These are phyloP conservation scores for Leucosporidium yakuticum DNA, from an alignment of 768 basidiomycete species.

Conservation along the genomic window DNA sequence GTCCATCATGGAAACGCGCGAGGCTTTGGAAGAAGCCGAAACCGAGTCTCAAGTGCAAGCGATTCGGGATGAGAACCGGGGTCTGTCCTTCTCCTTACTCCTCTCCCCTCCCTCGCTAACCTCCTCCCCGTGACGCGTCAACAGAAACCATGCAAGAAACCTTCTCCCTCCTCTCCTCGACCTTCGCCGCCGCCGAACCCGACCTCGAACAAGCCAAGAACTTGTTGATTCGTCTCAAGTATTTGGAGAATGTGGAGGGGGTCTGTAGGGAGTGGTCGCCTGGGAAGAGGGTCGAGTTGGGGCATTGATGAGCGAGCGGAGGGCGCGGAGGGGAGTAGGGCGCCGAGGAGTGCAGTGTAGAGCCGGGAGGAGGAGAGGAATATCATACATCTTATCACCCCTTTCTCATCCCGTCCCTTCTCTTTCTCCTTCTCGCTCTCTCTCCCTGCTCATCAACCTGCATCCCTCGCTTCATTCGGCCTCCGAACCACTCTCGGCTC, in stretches of 20 bases:
- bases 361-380: too few relatives aligned
- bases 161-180: slow-evolving; percentile 32
- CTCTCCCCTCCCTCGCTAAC: background rate
- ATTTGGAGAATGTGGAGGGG: slow-evolving; percentile 44
- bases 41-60: slow-evolving; percentile 41
- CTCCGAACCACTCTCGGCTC: too few relatives aligned
- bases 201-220: slow-evolving; percentile 42
- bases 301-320: slow-evolving; percentile 21
- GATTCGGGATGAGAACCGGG: slow-evolving; percentile 40
- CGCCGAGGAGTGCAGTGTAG: too few relatives aligned
- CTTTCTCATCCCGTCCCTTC: too few relatives aligned
- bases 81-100: slow-evolving; percentile 39
- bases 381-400: too few relatives aligned
- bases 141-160: slow-evolving; percentile 40
- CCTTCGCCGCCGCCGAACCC: slow-evolving; percentile 33
- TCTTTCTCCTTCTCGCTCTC: too few relatives aligned
- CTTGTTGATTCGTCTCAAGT: slow-evolving; percentile 43
- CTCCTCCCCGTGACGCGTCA: background rate
- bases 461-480: too few relatives aligned
- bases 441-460: too few relatives aligned
- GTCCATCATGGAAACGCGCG: slow-evolving; percentile 46
- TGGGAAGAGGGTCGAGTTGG: slow-evolving; percentile 30
- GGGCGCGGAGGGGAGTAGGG: too few relatives aligned
- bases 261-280: slow-evolving; percentile 44
- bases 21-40: slow-evolving; percentile 45